A percentile compares a stretch with the other conserved stretches of the same genome.
Evolutionary conservation across 805 yeast genomes (phyloP).

Genomic region (Yamadazyma phyllophila): DNA sequence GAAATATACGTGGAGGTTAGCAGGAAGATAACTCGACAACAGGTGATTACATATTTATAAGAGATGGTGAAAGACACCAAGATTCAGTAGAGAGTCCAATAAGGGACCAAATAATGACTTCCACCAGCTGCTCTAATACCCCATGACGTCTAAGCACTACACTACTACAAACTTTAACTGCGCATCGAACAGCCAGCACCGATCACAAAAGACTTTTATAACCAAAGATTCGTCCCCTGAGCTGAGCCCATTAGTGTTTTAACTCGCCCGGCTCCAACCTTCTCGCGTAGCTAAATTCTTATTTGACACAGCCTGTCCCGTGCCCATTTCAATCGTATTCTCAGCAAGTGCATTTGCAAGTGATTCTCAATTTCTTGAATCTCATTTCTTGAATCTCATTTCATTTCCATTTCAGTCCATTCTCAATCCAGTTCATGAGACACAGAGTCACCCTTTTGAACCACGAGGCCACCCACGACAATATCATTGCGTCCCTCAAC

Average conservation of each 20-base stretch:
- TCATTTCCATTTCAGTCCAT: neutral
- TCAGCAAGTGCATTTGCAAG: neutral
- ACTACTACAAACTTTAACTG: too few relatives aligned
- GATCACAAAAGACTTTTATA: neutral
- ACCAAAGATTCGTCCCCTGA: too few relatives aligned
- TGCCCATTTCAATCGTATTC: neutral
- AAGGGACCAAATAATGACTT: too few relatives aligned
- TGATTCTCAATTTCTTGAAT: neutral
- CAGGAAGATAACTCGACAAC: neutral
- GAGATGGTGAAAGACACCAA: too few relatives aligned
- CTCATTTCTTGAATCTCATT: neutral
- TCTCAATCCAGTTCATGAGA: conserved; percentile 13
- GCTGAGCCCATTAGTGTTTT: too few relatives aligned
- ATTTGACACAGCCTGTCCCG: neutral
- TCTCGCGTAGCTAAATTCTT: neutral
- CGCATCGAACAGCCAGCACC: neutral
- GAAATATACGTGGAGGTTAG: neutral
- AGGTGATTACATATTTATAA: too few relatives aligned
- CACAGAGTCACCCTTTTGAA: conserved; percentile 34
- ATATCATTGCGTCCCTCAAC: conserved; percentile 7
- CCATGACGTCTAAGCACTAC: too few relatives aligned
- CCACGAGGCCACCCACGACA: conserved; percentile 23
- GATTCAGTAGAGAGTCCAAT: too few relatives aligned
- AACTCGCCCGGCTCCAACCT: too few relatives aligned
- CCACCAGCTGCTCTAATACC: too few relatives aligned